These are phyloP conservation scores for Rhizopus microsporus DNA, from an alignment of 371 early-diverging fungal genomes.

Conservation along the genomic window DNA sequence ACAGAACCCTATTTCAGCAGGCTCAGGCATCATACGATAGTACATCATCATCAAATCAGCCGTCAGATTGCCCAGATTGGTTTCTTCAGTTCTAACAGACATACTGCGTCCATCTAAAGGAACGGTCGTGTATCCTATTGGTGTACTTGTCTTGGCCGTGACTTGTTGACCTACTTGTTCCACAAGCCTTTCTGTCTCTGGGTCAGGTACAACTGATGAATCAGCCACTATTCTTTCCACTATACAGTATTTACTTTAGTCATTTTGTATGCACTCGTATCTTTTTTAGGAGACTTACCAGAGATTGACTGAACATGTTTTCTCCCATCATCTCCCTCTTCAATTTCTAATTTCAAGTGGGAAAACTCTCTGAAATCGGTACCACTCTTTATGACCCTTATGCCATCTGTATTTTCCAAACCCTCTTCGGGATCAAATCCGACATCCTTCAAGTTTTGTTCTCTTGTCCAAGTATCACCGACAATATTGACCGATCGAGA, in stretches of 20 bases:
- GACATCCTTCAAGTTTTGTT: conserved; percentile 26
- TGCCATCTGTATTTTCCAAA: conserved; percentile 21
- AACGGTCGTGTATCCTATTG: conserved; percentile 51
- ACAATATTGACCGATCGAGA: conserved; percentile 45
- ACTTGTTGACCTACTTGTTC: conserved; percentile 40
- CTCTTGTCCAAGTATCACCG: conserved; percentile 33
- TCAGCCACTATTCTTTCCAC: conserved; percentile 47
- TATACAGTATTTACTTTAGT: conserved; percentile 3
- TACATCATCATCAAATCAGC: conserved; percentile 62
- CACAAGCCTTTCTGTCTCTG: conserved; percentile 41
- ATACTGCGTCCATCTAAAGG: conserved; percentile 60
- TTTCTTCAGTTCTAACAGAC: conserved; percentile 55
- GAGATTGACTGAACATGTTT: conserved; percentile 27
- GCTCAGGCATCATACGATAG: conserved; percentile 37
- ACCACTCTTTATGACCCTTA: conserved; percentile 62
- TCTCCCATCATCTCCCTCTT: conserved; percentile 17
- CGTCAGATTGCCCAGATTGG: conserved; percentile 59
- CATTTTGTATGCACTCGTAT: not conserved
- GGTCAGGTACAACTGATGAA: conserved; percentile 33
- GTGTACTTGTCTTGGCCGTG: conserved; percentile 41
- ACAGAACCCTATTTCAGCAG: conserved; percentile 50
- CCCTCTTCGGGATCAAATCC: conserved; percentile 41
- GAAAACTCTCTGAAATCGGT: conserved; percentile 67
- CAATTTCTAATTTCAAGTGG: conserved; percentile 38
- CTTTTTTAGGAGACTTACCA: conserved; percentile 18